These are phyloP conservation scores for Entomortierella parvispora DNA, from an alignment of 192 early-diverging fungal species.

Conservation along the genomic window DNA sequence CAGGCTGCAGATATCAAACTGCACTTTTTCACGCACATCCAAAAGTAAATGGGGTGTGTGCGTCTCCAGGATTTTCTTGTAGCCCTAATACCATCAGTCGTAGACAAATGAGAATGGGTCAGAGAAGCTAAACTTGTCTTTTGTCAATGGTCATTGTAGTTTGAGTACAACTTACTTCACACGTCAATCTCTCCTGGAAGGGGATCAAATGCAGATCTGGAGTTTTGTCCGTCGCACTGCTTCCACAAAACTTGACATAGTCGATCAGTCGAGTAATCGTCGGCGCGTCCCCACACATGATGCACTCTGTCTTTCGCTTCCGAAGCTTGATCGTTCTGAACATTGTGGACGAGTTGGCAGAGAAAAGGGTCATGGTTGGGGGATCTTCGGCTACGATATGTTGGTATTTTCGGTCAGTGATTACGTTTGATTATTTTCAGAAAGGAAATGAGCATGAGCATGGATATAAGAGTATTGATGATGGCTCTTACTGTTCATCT, in stretches of 20 bases:
- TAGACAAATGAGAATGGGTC: background rate
- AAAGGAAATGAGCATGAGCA: background rate
- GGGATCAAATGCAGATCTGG: constrained; percentile 22
- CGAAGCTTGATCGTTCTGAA: constrained; percentile 88
- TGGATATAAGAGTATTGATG: background rate
- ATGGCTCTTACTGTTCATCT: constrained; percentile 56
- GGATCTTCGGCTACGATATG: constrained; percentile 41
- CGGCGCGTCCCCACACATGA: constrained; percentile 88
- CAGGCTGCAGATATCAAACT: constrained; percentile 87
- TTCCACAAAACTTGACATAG: constrained; percentile 92
- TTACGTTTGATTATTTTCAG: no score
- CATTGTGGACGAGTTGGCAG: constrained; percentile 71
- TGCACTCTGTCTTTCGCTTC: constrained; percentile 73
- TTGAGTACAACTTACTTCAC: constrained; percentile 17
- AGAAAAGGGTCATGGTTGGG: constrained; percentile 84
- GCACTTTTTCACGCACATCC: constrained; percentile 88
- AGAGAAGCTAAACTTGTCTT: background rate
- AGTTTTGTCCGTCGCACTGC: constrained; percentile 80
- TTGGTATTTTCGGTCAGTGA: no score
- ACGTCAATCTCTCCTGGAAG: constrained; percentile 28
- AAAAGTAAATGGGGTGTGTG: constrained; percentile 76
- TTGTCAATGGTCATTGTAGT: no score
- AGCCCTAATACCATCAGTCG: constrained; percentile 49
- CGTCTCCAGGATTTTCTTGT: constrained; percentile 52
- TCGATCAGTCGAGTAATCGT: constrained; percentile 86